Base-by-base conservation (phyloP, 2,329 filamentous ascomycete genomes). In the Fusarium sp. region DNA sequence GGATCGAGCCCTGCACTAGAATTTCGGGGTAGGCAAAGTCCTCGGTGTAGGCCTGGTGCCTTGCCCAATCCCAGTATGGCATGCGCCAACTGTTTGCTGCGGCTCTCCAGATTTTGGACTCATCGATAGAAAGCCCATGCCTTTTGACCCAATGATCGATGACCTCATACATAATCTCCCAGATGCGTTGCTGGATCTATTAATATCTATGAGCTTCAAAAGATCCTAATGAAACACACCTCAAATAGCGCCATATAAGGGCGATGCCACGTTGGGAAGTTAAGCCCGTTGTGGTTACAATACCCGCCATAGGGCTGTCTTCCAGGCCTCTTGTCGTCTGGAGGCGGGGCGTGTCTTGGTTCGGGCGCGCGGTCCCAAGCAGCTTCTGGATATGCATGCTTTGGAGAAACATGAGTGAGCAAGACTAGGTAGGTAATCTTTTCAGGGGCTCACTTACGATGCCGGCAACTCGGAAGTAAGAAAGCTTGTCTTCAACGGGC, bases 221-320 rank as follows among this genome's bases (percentile, higher is more conserved):
- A 31, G 4, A 10, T 7, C 1, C 7, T 1, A 23, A 6, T 28
- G 30, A 31, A 10, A 8, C 23, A 6, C 15, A 65, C 66, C 48
- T 70, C 66, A 3, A 70, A 71, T 1, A 70, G 36, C 0, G 51
- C n/a, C 67, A 71, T 68, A 3, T 66, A 68, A 0, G 61, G 55
- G 1, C 67, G 36, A 5, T 71, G 65, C 67, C 69, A 71, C 4
- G 60, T 54, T 0, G 64, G 65, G 6, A 68, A 68, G 13, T 62
- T 68, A 3, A 70, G 13, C 7, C 30, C 44, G n/a, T 70, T 66
- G 3, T 70, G 65, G 7, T 60, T 59, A 1, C 61, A 71, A 6
- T 68, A 71, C 3, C 61, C 48, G 1, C 66, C 57, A 13, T 36
- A 65, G 1, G 64, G 64, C 6, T 69, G 47, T 6, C 36, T 46